phyloP scores from a whole-genome alignment of 2,329 filamentous ascomycete species.

The Alternaria angustiovoidea region DNA sequence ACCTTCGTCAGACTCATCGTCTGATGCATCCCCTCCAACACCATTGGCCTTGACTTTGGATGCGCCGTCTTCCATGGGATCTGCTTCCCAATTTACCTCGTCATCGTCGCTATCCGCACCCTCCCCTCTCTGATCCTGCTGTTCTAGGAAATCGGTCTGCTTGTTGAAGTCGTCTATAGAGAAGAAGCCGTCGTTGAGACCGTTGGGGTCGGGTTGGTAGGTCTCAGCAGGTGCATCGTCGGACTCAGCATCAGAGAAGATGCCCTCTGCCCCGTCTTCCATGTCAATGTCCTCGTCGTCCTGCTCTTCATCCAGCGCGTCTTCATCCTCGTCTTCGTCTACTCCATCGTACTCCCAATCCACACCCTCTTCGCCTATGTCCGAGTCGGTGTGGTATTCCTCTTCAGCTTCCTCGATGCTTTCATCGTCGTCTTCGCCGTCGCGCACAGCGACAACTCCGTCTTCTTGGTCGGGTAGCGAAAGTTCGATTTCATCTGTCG shows the following conservation, averaged over 20 bases:
- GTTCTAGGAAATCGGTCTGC: constrained; percentile 87
- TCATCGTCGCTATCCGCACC: constrained; percentile 78
- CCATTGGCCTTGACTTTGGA: constrained; percentile 41
- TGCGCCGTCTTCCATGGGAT: constrained; percentile 65
- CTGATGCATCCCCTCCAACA: constrained; percentile 54
- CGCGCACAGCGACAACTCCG: constrained; percentile 25
- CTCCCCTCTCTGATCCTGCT: constrained; percentile 80
- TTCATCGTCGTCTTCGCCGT: constrained; percentile 43
- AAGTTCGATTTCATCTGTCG: constrained; percentile 63
- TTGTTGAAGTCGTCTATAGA: constrained; percentile 98
- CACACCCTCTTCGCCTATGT: constrained; percentile 43
- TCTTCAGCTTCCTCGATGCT: constrained; percentile 42
- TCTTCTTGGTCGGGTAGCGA: constrained; percentile 50
- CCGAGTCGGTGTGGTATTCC: constrained; percentile 37
- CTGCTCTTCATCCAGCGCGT: constrained; percentile 40
- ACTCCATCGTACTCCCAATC: constrained; percentile 47
- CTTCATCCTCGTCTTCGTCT: constrained; percentile 41
- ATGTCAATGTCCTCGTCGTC: constrained; percentile 43
- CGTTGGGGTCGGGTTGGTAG: constrained; percentile 76
- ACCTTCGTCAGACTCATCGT: constrained; percentile 72
- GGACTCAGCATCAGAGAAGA: constrained; percentile 53
- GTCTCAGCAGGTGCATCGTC: constrained; percentile 59
- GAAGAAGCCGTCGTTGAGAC: constrained; percentile 97
- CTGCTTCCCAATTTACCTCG: constrained; percentile 84
- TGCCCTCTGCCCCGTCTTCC: constrained; percentile 44